Evolutionary conservation across 1,284 basidiomycete genomes (phyloP), one percentile per base, ranked within the genome.

Genomic region (Irpex sp.): DNA sequence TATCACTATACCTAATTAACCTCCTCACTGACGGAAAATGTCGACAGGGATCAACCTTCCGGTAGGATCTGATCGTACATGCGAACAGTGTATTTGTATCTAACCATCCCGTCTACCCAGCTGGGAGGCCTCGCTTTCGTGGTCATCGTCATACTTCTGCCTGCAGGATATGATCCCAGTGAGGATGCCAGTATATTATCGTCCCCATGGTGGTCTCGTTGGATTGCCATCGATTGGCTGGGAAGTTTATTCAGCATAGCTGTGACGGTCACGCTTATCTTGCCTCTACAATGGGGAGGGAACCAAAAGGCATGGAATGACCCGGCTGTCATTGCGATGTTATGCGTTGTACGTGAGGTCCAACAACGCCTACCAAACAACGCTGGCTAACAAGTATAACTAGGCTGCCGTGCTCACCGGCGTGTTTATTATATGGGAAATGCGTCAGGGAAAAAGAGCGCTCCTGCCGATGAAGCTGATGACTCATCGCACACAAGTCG

Each of bases 251-350:
- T 62, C 22, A 62, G 60, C 20, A 38, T 62, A 24, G 60, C 60
- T 15, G 13, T 62, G 22, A 38, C 32, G 11, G 32, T 38, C 13
- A 22, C 60, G 13, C 32, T 62, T 4, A 13, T 62, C 60, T 24
- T 62, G 13, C 60, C 60, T 13, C 60, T 62, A 13, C 60, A 62
- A 62, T 62, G 60, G 60, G 60, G 60, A 15, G 60, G 60, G 15
- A 62, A 62, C 32, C 13, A 13, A 13, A 62, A 38, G 22, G 11
- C 60, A 62, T 62, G 60, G 60, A 62, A 38, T 20, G 60, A 62
- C 20, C 60, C 60, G 13, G 32, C 60, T 20, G 60, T 62, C 10
- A 62, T 62, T 62, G 60, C 60, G 13, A 13, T 62, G 22, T 38
- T 62, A 13, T 22, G 20, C 10, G 60, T 62, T 20, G 60, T 62